Evolutionary conservation across 177 flowering plant species (phyloP), one percentile per base, ranked within the genome.

Genomic region (Telopea speciosissima): DNA sequence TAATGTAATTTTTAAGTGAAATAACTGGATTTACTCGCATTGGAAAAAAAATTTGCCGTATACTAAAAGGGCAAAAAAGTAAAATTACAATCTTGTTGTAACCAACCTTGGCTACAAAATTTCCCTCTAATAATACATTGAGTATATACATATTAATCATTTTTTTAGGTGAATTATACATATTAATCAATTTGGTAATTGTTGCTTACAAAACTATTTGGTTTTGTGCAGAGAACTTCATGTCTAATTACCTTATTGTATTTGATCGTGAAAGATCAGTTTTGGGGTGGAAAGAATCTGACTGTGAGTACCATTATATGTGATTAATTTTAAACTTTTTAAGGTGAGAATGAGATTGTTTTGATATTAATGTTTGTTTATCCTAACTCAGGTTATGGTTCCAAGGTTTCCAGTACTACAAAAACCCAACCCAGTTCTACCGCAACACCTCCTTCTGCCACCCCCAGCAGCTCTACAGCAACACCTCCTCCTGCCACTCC

Each of bases 251-350:
- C 40, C 88, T 81, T 12, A 70, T 93, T 3, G 84, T 91, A 45
- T 95, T 93, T 70, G 88, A 95, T 69, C 87, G 94, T 3, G 96
- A 93, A 78, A 89, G 73, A 72, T 74, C 63, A 76, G 78, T 82
- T 8, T 70, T 95, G 79, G 97, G 99, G 40, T 95, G 99, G 99
- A 87, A 80, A 78, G 70, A 71, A 73, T 88, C 96, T 3, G 70
- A 90, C 63, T 95, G 98, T 93, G 71, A 89, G 99, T 83, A 60
- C 13, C 16, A 0, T 60, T 42, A 24, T 58, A n/a, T 58, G 44
- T 17, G 54, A 5, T 16, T 49, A 49, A 12, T 2, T 1, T 49
- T 28, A 2, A 28, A 28, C 31, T 4, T 28, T 28, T 16, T 49
- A 13, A 49, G 17, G 19, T 12, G 54, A 49, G 54, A 49, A 28